Percentiles rank a stretch among this genome's conserved stretches.
Conservation (phyloP, 257 asterid species). For the Plectranthus barbatus region DNA sequence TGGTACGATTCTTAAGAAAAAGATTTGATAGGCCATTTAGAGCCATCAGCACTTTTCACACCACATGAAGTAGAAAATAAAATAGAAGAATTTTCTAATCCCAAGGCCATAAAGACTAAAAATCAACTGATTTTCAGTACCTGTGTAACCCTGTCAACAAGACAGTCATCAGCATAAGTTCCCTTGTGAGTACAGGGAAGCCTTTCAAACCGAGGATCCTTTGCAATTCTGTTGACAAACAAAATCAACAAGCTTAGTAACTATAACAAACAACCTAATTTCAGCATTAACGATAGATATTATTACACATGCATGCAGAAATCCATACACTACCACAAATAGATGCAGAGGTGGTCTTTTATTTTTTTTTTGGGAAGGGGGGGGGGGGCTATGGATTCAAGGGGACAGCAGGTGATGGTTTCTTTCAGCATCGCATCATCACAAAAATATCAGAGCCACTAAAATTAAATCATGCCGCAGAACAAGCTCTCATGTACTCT, state of each 20-base stretch:
- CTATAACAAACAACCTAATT: not conserved
- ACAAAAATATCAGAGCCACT: too few relatives aligned
- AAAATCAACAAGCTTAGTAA: not conserved
- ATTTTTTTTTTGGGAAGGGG: too few relatives aligned
- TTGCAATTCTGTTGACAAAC: constrained; percentile 65
- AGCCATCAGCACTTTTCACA: not conserved
- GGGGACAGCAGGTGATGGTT: too few relatives aligned
- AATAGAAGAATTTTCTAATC: not conserved
- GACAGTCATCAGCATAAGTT: constrained; percentile 97
- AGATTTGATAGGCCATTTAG: not conserved
- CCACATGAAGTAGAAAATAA: not conserved
- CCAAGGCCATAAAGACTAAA: not conserved
- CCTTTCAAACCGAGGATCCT: constrained; percentile 97
- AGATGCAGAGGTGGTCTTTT: too few relatives aligned
- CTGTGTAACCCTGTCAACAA: constrained; percentile 90
- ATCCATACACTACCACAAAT: not conserved
- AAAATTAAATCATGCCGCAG: too few relatives aligned
- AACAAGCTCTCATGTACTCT: not conserved
- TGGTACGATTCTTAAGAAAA: not conserved
- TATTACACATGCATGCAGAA: too few relatives aligned
- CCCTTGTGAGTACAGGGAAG: constrained; percentile 96
- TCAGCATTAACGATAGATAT: too few relatives aligned
- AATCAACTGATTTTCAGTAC: constrained; percentile 22
- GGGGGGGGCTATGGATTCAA: too few relatives aligned
- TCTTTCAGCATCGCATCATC: too few relatives aligned